These are phyloP conservation scores for Tricholoma bakamatsutake DNA, from an alignment of 768 basidiomycete genomes.

Conservation along the genomic window DNA sequence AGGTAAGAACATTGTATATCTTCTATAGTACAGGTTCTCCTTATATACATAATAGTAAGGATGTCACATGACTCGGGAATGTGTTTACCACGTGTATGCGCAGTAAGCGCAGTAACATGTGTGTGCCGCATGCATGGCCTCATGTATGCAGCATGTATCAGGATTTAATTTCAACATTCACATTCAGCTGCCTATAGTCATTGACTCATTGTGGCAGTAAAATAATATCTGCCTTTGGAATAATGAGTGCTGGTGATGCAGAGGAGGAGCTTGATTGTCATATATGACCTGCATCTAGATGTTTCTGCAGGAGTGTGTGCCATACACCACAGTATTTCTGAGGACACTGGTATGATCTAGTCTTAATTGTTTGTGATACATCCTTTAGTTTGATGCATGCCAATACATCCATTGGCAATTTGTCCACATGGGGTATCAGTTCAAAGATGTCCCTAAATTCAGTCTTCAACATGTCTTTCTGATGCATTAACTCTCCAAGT, in stretches of 20 bases:
- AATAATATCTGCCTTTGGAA: neutral
- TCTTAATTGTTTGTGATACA: neutral
- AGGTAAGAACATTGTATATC: too few species aligned
- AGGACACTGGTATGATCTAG: neutral
- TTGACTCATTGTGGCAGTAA: neutral
- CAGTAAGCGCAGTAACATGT: too few species aligned
- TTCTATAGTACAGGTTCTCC: too few species aligned
- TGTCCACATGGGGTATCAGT: too few species aligned
- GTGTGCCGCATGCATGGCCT: too few species aligned
- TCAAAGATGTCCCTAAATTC: slow-evolving; percentile 20
- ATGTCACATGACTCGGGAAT: too few species aligned
- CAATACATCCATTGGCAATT: neutral
- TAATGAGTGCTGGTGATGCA: neutral
- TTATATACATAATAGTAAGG: too few species aligned
- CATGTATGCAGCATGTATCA: too few species aligned
- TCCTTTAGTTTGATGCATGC: neutral
- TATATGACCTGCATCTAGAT: neutral
- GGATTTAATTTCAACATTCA: too few species aligned
- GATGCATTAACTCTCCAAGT: neutral
- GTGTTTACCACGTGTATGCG: too few species aligned
- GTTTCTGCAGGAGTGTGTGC: too few species aligned
- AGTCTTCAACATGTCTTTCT: slow-evolving; percentile 1
- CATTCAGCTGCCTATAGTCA: too few species aligned
- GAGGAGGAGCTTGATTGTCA: neutral
- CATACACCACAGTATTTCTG: neutral